Conservation (phyloP, 2,329 filamentous ascomycete genomes). For the Fusarium proliferatum region DNA sequence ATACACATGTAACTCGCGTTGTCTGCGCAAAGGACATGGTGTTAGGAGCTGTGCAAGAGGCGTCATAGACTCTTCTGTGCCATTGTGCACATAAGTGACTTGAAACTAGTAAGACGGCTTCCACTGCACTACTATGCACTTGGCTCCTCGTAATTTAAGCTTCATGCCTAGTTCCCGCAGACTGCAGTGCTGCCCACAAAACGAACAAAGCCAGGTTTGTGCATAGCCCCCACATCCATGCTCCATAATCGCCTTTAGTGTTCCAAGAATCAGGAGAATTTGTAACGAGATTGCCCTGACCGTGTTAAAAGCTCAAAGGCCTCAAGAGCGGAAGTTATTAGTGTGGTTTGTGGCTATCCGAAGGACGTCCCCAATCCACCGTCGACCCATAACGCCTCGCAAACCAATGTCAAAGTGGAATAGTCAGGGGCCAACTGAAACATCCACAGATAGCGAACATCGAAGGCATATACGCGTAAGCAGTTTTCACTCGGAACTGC, state of each 20-base stretch:
- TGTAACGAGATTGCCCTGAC: not conserved
- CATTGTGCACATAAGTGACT: not conserved
- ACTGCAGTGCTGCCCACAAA: not conserved
- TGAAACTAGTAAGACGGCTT: not conserved
- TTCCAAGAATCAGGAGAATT: not conserved
- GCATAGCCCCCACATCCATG: not conserved
- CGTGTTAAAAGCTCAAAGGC: not conserved
- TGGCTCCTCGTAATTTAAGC: not conserved
- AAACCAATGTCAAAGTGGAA: slow-evolving; percentile 11
- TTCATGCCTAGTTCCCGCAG: not conserved
- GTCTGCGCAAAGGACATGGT: not conserved
- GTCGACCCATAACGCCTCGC: not conserved
- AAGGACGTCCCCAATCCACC: not conserved
- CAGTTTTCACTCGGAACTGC: not conserved
- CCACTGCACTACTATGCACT: not conserved
- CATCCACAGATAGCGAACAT: not conserved
- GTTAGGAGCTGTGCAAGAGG: not conserved
- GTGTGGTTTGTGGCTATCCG: not conserved
- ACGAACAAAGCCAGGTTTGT: not conserved
- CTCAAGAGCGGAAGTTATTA: not conserved
- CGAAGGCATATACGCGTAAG: slow-evolving; percentile 1
- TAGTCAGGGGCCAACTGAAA: slow-evolving; percentile 1
- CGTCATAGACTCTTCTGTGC: not conserved
- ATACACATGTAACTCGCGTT: not conserved
- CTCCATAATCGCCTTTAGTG: not conserved